Evolutionary conservation across 2,329 filamentous ascomycete species (phyloP).

Genomic region (Fusarium sp.): DNA sequence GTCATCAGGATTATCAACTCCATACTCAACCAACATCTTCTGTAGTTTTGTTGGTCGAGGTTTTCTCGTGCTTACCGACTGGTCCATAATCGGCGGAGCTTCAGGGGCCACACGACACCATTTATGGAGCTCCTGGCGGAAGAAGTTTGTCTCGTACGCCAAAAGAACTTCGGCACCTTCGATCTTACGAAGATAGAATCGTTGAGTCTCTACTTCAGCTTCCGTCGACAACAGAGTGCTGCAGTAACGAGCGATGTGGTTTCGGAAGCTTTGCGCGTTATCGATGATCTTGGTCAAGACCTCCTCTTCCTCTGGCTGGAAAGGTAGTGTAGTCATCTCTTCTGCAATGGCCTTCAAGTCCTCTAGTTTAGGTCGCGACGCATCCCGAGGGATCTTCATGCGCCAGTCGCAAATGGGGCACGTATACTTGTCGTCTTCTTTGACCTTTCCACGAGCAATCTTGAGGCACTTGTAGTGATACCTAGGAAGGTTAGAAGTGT

Average conservation of each 20-base stretch:
- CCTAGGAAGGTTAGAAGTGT: conserved; percentile 62
- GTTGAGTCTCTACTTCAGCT: conserved; percentile 88
- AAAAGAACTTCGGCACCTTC: conserved; percentile 96
- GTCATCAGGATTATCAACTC: conserved; percentile 91
- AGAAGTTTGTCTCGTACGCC: conserved; percentile 95
- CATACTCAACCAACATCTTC: conserved; percentile 90
- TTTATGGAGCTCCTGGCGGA: conserved; percentile 94
- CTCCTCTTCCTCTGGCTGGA: conserved; percentile 96
- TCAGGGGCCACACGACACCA: conserved; percentile 92
- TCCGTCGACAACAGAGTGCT: conserved; percentile 85
- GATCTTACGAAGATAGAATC: conserved; percentile 97
- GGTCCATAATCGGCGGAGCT: conserved; percentile 86
- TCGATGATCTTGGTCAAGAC: conserved; percentile 88
- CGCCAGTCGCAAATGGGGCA: conserved; percentile 98
- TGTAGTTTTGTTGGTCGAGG: conserved; percentile 97
- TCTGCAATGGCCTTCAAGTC: conserved; percentile 88
- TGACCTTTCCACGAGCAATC: conserved; percentile 96
- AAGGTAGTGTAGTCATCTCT: conserved; percentile 84
- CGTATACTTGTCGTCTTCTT: conserved; percentile 98
- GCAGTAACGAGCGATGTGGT: conserved; percentile 84
- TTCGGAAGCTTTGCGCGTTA: conserved; percentile 86
- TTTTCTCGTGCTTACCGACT: conserved; percentile 93
- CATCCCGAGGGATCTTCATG: conserved; percentile 96
- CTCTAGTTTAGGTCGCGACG: conserved; percentile 93
- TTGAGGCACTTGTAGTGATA: conserved; percentile 99